Conservation (phyloP, 129 eudicot genomes). For the Solidago caesia region DNA sequence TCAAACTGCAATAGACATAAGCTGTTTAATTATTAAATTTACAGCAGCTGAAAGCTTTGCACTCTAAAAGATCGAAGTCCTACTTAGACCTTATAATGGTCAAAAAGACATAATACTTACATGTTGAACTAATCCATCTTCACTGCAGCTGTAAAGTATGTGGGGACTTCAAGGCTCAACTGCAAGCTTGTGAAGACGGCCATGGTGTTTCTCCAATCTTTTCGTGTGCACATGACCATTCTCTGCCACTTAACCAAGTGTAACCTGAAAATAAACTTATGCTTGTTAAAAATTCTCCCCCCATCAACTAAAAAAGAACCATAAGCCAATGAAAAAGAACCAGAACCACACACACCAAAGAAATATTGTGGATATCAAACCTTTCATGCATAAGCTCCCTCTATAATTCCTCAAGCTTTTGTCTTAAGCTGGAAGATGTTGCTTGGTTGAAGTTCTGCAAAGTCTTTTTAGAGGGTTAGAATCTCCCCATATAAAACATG, state of each 20-base stretch:
- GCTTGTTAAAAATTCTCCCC: too few relatives aligned
- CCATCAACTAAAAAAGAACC: too few relatives aligned
- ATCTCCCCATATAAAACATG: too few relatives aligned
- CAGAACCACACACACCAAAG: too few relatives aligned
- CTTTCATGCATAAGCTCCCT: too few relatives aligned
- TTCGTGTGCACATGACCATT: conserved; percentile 65
- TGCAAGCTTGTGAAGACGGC: conserved; percentile 79
- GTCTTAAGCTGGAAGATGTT: too few relatives aligned
- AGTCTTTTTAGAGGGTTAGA: too few relatives aligned
- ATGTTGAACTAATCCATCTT: conserved; percentile 82
- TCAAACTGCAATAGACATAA: conserved; percentile 64
- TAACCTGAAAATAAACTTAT: conserved; percentile 48
- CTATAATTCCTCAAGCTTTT: too few relatives aligned
- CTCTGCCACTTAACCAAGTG: conserved; percentile 60
- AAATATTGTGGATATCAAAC: too few relatives aligned
- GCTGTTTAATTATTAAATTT: conserved; percentile 4
- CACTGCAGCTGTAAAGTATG: conserved; percentile 84
- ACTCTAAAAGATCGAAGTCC: neutral
- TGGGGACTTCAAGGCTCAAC: conserved; percentile 90
- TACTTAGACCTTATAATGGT: neutral
- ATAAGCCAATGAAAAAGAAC: too few relatives aligned
- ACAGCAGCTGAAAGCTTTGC: neutral
- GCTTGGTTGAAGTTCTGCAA: too few relatives aligned
- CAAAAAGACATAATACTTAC: conserved; percentile 40
- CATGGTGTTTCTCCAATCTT: conserved; percentile 77